phyloP scores from a whole-genome alignment of 2,329 filamentous ascomycete species.

The Verruconis gallopava region DNA sequence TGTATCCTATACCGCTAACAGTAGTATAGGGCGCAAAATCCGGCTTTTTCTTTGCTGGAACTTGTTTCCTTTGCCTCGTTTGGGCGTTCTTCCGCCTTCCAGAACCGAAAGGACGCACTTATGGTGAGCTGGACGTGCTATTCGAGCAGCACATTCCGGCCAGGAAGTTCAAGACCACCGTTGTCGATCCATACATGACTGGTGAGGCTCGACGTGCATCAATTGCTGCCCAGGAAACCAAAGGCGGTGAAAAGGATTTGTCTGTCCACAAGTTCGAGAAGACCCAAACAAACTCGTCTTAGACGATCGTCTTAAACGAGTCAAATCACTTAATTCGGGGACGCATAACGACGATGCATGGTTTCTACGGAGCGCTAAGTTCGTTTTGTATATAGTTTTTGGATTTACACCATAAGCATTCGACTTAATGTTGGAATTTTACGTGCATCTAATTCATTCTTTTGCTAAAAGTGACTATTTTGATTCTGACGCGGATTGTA shows the following conservation, averaged over 20 bases:
- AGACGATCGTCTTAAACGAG: slow-evolving; percentile 36
- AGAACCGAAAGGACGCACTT: slow-evolving; percentile 67
- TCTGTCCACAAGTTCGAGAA: slow-evolving; percentile 97
- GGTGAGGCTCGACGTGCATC: not conserved
- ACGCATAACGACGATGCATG: no score
- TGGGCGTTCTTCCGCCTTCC: slow-evolving; percentile 75
- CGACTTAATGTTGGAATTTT: no score
- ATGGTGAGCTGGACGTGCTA: slow-evolving; percentile 74
- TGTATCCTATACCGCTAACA: no score
- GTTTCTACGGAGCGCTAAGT: no score
- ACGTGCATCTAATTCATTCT: no score
- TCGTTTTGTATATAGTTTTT: no score
- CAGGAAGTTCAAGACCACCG: slow-evolving; percentile 51
- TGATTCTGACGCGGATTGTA: no score
- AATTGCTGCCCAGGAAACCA: not conserved
- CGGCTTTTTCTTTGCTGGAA: slow-evolving; percentile 77
- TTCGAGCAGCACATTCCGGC: slow-evolving; percentile 64
- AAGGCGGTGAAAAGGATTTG: slow-evolving; percentile 53
- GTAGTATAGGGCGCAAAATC: slow-evolving; percentile 71
- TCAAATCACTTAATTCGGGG: no score
- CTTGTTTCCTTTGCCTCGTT: slow-evolving; percentile 67
- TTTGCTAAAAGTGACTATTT: no score
- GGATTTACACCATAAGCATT: no score
- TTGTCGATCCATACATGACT: slow-evolving; percentile 1
- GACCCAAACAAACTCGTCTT: slow-evolving; percentile 80